phyloP scores from a whole-genome alignment of 176 grass and related monocot species.

The Oryza longistaminata region DNA sequence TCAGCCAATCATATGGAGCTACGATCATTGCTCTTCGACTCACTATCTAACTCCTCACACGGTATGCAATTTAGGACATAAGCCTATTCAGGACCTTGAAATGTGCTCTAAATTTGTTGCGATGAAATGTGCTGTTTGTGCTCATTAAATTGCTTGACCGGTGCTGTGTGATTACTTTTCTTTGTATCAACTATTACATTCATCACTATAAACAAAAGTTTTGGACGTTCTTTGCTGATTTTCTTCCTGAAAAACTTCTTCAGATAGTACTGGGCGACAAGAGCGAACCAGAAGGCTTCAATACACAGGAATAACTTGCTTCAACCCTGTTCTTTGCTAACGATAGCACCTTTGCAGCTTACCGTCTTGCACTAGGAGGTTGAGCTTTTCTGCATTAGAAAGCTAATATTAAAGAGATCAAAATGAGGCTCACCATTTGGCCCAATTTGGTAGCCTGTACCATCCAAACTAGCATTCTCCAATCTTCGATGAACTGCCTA shows the following conservation, averaged over 20 bases:
- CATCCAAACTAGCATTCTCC: slow-evolving; percentile 16
- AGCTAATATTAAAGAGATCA: slow-evolving; percentile 42
- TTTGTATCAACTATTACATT: not conserved
- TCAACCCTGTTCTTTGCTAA: slow-evolving; percentile 95
- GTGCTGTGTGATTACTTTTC: not conserved
- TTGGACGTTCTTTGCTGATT: slow-evolving; percentile 25
- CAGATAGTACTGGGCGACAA: slow-evolving; percentile 96
- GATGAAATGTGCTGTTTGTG: slow-evolving; percentile 28
- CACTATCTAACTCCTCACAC: slow-evolving; percentile 90
- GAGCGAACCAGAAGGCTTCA: slow-evolving; percentile 98
- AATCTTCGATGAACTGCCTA: not conserved
- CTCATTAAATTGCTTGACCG: slow-evolving; percentile 26
- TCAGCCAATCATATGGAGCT: slow-evolving; percentile 98
- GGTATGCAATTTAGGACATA: slow-evolving; percentile 51
- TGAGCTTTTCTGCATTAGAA: slow-evolving; percentile 86
- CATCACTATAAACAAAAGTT: not conserved
- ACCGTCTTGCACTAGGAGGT: slow-evolving; percentile 93
- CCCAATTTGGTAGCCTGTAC: not conserved
- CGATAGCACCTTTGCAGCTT: slow-evolving; percentile 85
- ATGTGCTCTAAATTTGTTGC: not conserved
- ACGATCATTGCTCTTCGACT: slow-evolving; percentile 89
- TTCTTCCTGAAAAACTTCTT: slow-evolving; percentile 34
- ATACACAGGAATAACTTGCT: slow-evolving; percentile 97
- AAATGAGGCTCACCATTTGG: slow-evolving; percentile 11
- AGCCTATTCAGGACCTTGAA: slow-evolving; percentile 1